Evolutionary conservation across 495 filamentous ascomycete species (phyloP), one percentile per base, ranked within the genome.

Genomic region (Pyronema domesticum): DNA sequence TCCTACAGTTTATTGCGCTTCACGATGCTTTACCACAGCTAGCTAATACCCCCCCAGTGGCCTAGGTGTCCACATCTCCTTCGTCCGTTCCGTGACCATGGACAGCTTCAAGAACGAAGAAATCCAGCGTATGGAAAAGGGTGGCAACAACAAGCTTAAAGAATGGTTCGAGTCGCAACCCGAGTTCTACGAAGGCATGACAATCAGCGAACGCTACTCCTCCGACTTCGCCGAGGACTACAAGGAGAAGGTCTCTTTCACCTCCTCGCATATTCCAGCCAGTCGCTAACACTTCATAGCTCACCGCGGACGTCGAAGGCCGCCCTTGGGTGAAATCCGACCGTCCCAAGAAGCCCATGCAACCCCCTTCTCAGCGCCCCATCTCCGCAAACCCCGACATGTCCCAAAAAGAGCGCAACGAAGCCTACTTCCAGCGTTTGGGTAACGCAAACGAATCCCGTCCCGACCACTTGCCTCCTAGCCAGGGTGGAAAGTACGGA

Each of bases 11-110:
- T 47, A 19, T 15, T 19, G 45, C 17, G 23, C 10, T 3, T n/a
- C 10, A n/a, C 17, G 45, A 47, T 10, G 9, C 39, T 42, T 42
- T 42, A 17, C 13, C 3, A 46, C 30, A 30, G 23, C 23, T 30
- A 30, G 23, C 23, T 30, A 30, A 30, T 30, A 30, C 1, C 23
- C 23, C 23, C 5, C 23, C 23, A 62, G 61, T 60, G 85, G 86
- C 3, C 77, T 98, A 13, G 91, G 91, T 51, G 91, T 98, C 30
- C 91, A 98, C 73, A 94, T 98, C 64, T 95, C 87, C 65, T 98
- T 98, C 71, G 86, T 98, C 52, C 83, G 91, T 58, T 85, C 80
- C 56, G 86, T 96, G 58, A 93, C 85, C 46, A 98, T 98, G 91
- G 91, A 98, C 73, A 83, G 85, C 55, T 95, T 98, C 72, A 98